phyloP scores from a whole-genome alignment of 352 stramenopile species.

The Phytophthora quininea region DNA sequence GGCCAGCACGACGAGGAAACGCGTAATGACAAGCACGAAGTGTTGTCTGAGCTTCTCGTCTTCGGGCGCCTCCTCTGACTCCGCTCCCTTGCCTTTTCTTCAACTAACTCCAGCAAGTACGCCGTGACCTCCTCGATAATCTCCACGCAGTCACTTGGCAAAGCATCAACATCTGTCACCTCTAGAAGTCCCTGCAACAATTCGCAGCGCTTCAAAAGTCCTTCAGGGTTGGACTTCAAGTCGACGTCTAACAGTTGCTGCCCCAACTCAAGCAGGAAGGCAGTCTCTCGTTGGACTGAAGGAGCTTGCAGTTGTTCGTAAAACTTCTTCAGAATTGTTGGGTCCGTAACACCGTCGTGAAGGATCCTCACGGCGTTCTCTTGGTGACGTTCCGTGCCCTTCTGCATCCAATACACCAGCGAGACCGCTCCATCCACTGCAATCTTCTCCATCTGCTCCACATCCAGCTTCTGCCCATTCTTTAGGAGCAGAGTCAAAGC shows the following conservation, averaged over 20 bases:
- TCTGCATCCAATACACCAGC: constrained; percentile 86
- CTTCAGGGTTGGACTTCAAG: constrained; percentile 49
- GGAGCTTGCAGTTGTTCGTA: constrained; percentile 63
- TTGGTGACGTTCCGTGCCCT: constrained; percentile 82
- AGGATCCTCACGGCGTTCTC: constrained; percentile 81
- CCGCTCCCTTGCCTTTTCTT: constrained; percentile 33
- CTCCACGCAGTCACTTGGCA: constrained; percentile 61
- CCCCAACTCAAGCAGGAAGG: constrained; percentile 68
- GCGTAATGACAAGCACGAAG: constrained; percentile 43
- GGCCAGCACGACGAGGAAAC: constrained; percentile 51
- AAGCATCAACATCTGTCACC: constrained; percentile 41
- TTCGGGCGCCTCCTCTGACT: constrained; percentile 18
- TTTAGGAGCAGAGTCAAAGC: constrained; percentile 70
- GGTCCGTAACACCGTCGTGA: constrained; percentile 63
- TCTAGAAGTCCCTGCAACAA: constrained; percentile 63
- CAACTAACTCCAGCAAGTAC: constrained; percentile 48
- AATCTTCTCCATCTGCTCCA: constrained; percentile 74
- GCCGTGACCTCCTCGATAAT: constrained; percentile 66
- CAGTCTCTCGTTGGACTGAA: constrained; percentile 55
- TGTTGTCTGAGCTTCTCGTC: constrained; percentile 17
- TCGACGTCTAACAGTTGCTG: constrained; percentile 79
- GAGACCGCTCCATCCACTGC: constrained; percentile 72
- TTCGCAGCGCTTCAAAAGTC: constrained; percentile 72
- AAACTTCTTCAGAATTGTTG: constrained; percentile 49
- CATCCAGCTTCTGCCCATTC: constrained; percentile 57